Percentiles rank a stretch among this genome's conserved stretches.
phyloP scores from a whole-genome alignment of 2,329 filamentous ascomycete genomes.

The Trichoderma gracile region DNA sequence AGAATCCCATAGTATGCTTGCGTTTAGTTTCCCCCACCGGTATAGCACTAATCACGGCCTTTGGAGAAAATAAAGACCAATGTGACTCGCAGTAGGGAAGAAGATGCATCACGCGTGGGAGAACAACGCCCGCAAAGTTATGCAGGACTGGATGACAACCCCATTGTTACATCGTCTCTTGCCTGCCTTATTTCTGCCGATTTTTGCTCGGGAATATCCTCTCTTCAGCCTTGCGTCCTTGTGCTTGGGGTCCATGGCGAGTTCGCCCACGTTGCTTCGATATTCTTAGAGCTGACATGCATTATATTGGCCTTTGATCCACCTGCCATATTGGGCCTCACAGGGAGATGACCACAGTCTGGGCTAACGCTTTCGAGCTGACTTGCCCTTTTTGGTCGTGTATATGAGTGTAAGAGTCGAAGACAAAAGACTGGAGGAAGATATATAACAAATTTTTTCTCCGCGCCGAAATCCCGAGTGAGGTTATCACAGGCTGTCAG shows the following conservation, averaged over 20 bases:
- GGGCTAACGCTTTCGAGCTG: not conserved
- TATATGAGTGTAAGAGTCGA: not conserved
- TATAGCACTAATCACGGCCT: not conserved
- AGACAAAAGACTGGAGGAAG: not conserved
- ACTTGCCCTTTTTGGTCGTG: not conserved
- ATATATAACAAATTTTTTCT: not conserved
- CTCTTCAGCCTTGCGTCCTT: not conserved
- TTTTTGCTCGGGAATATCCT: not conserved
- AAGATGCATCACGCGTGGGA: not conserved
- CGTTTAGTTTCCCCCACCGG: not conserved
- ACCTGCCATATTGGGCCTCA: slow-evolving; percentile 1
- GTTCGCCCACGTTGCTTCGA: not conserved
- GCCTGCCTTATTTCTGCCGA: not conserved
- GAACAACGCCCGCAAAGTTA: not conserved
- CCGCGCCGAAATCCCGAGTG: not conserved
- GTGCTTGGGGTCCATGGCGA: not conserved
- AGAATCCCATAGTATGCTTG: not conserved
- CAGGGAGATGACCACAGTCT: not conserved
- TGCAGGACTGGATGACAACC: not conserved
- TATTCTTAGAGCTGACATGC: slow-evolving; percentile 23
- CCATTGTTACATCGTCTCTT: not conserved
- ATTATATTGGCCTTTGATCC: slow-evolving; percentile 5
- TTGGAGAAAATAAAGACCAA: not conserved
- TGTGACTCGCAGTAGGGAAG: not conserved
- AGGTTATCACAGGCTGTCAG: not conserved